Conservation (phyloP, 768 basidiomycete genomes). For the Lyophyllum atratum region DNA sequence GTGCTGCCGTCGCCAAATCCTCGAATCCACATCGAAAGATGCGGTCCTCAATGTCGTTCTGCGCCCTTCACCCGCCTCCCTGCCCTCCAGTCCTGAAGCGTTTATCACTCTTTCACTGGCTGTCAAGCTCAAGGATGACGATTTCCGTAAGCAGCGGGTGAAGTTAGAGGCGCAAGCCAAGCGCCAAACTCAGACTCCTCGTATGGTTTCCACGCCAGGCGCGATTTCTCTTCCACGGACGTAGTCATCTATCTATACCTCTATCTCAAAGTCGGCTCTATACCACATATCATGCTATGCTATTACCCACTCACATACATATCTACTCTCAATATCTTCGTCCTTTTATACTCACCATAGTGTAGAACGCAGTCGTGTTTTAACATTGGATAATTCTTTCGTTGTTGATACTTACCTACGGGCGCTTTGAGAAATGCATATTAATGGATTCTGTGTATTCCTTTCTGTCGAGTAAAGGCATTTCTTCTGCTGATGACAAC, state of each 20-base stretch:
- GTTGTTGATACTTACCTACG: background rate
- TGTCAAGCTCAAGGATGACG: slow-evolving; percentile 78
- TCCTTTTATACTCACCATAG: background rate
- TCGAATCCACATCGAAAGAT: slow-evolving; percentile 51
- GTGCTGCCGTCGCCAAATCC: slow-evolving; percentile 58
- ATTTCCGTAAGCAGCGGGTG: slow-evolving; percentile 69
- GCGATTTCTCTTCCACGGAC: slow-evolving; percentile 25
- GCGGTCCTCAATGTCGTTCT: slow-evolving; percentile 49
- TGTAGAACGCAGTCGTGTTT: background rate
- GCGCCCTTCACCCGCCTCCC: slow-evolving; percentile 49
- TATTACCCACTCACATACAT: background rate
- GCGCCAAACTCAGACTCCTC: slow-evolving; percentile 49
- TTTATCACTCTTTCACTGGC: slow-evolving; percentile 63
- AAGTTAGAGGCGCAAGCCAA: slow-evolving; percentile 79
- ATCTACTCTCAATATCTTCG: background rate
- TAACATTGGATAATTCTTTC: background rate
- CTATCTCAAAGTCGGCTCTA: too few species aligned
- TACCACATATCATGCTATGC: background rate
- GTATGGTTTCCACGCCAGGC: slow-evolving; percentile 24
- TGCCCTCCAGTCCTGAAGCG: slow-evolving; percentile 62
- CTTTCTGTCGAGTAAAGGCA: too few species aligned
- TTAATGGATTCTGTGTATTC: background rate
- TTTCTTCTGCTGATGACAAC: too few species aligned
- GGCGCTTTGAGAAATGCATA: slow-evolving; percentile 1
- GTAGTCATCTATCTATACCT: background rate